Base-by-base conservation (phyloP, 169 alveolate species). In the Plasmodium cynomolgi region DNA sequence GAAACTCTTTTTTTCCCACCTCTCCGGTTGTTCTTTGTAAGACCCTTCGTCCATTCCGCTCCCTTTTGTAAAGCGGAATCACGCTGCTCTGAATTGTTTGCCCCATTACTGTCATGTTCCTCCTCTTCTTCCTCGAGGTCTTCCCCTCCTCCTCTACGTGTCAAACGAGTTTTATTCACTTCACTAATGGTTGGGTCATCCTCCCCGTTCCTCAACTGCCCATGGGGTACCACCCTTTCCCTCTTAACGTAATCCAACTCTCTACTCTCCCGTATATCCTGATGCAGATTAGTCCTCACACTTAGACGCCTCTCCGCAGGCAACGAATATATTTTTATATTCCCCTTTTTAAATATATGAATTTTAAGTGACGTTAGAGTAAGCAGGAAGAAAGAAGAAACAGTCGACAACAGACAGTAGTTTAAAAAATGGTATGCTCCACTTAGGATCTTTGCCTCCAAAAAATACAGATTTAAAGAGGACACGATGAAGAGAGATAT, bases 401-500 rank as follows among this genome's bases (percentile, higher is more conserved):
- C 54, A 15, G 94, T 88, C 6, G 94, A 88, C 33, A 88, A 3
- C 9, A 88, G 33, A 80, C 94, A 88, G 33, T 88, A 88, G 29
- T 88, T 88, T 31, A 88, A 17, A 88, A 79, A 88, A 39, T 88
- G 83, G 50, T 88, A 88, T 15, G 90, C 90, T 1, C 94, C 94
- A 62, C 9, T 77, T 88, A 88, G 39, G n/a, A 88, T 56, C 37
- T 68, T 80, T 20, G 94, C 90, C 34, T 88, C 90, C 83, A 88
- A 29, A 23, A 88, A 58, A 62, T 88, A 88, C 26, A 88, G 50
- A 62, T 88, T 88, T 79, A 88, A 79, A 29, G 94, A 88, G 2
- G 94, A 88, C 3, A 80, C 94, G 20, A 88, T 88, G 47, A 88
- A 88, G 4, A 88, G 71, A 9, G 94, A 88, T 77, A 88, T 88